Evolutionary conservation across 768 basidiomycete species (phyloP).

Genomic region (Trametes cubensis): DNA sequence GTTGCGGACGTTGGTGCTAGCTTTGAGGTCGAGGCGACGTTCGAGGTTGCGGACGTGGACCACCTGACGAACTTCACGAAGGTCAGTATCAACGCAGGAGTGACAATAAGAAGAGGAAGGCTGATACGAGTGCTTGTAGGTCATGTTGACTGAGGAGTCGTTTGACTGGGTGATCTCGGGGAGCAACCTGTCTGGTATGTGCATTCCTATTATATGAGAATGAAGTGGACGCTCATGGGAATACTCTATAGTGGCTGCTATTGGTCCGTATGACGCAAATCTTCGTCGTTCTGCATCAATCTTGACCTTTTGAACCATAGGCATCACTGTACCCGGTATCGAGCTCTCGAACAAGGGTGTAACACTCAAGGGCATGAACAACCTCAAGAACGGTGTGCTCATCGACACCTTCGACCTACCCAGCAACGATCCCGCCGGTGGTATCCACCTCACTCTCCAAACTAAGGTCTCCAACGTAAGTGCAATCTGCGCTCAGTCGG

Average conservation of each 20-base stretch:
- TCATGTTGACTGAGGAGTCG: conserved; percentile 60
- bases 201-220: neutral
- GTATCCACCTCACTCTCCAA: conserved; percentile 67
- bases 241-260: neutral
- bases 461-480: conserved; percentile 62
- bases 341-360: conserved; percentile 57
- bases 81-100: conserved; percentile 31
- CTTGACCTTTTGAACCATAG: conserved; percentile 31
- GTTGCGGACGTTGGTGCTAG: conserved; percentile 65
- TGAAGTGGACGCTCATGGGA: neutral
- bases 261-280: neutral
- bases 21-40: conserved; percentile 55
- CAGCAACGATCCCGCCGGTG: conserved; percentile 68
- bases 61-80: conserved; percentile 68
- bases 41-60: conserved; percentile 58
- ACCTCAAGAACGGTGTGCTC: conserved; percentile 60
- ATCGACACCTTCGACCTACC: conserved; percentile 74
- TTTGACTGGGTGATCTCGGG: conserved; percentile 74
- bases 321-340: conserved; percentile 61
- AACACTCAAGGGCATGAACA: conserved; percentile 71
- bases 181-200: conserved; percentile 60
- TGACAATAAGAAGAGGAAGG: too few relatives aligned
- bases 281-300: neutral
- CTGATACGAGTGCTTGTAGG: conserved; percentile 32
- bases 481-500: neutral